These are phyloP conservation scores for Coniosporium apollinis DNA, from an alignment of 495 filamentous ascomycete genomes.

Conservation along the genomic window DNA sequence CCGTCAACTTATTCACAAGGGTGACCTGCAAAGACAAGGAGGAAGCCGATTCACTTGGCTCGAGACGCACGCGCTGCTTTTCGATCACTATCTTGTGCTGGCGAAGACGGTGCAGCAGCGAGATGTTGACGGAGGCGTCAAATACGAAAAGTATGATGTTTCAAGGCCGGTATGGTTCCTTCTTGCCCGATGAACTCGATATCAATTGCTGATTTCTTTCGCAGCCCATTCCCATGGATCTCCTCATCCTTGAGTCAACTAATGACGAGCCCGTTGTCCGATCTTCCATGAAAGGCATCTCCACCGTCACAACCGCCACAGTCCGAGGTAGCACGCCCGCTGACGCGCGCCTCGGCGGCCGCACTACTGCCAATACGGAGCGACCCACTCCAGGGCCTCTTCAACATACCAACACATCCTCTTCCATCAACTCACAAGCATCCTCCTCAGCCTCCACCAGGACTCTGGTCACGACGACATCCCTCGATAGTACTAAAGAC, in stretches of 20 bases:
- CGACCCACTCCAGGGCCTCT: slow-evolving; percentile 42
- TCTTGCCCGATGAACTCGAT: not conserved
- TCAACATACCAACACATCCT: slow-evolving; percentile 44
- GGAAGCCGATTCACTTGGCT: slow-evolving; percentile 77
- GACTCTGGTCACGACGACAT: slow-evolving; percentile 33
- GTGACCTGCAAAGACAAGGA: slow-evolving; percentile 77
- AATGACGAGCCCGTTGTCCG: slow-evolving; percentile 83
- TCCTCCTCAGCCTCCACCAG: slow-evolving; percentile 26
- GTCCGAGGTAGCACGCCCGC: slow-evolving; percentile 27
- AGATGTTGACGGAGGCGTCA: slow-evolving; percentile 46
- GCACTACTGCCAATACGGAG: slow-evolving; percentile 31
- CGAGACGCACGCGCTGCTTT: slow-evolving; percentile 81
- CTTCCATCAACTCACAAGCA: slow-evolving; percentile 34
- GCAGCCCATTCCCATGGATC: slow-evolving; percentile 89
- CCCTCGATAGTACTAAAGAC: slow-evolving; percentile 46
- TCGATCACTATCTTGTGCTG: slow-evolving; percentile 91
- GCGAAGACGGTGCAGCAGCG: slow-evolving; percentile 59
- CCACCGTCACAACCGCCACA: slow-evolving; percentile 42
- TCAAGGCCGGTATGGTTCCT: slow-evolving; percentile 56
- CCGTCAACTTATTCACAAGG: slow-evolving; percentile 71
- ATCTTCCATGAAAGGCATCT: slow-evolving; percentile 59
- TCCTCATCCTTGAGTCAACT: slow-evolving; percentile 77
- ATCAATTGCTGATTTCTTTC: not conserved
- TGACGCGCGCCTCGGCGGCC: slow-evolving; percentile 30
- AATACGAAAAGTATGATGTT: slow-evolving; percentile 82